Base-by-base conservation (phyloP, 73 alveolate species). In the Blepharisma stoltei region DNA sequence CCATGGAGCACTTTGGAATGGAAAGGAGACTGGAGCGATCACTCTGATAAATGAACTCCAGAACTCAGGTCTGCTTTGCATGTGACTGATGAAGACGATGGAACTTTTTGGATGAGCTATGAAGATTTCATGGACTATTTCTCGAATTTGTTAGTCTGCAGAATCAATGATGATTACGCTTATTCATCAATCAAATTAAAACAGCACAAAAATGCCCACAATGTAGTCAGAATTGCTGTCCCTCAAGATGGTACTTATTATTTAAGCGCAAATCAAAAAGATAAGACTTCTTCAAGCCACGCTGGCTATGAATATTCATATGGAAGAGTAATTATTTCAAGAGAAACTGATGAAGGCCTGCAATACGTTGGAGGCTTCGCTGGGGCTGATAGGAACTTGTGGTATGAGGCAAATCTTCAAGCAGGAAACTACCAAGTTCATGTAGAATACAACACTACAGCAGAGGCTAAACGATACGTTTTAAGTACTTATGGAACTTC, bases 1-100 rank as follows among this genome's bases (percentile, higher is more conserved):
- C 98, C 98, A 60, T 92, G 98, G 99, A 97, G 99, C 25, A 84
- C 54, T 54, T 54, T 48, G 38, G 97, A 94, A 81, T 96, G 99
- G 99, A 83, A 83, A 55, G 99, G 99, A 7, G 97, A 92, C 75
- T 95, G 98, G 98, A 82, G 98, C 54, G 97, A 92, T 55, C 83
- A 81, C 60, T 78, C 94, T 52, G 67, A 60, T 71, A 82, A 79
- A 53, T 95, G 99, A 98, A 94, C 98, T n/a, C 93, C 90, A 50
- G 93, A 86, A 76, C 83, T 95, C 44, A 94, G 79, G 78, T 92
- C 94, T 37, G 89, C 79, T 50, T 73, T 87, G 48, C 78, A 88
- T 78, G 83, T 80, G 77, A 81, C 81, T 77, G 85, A 86, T 18
- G 88, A 77, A 54, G 93, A 84, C 77, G 97, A 94, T 69, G 98